phyloP scores from a whole-genome alignment of 805 yeast genomes.

The Wickerhamomyces bisporus region DNA sequence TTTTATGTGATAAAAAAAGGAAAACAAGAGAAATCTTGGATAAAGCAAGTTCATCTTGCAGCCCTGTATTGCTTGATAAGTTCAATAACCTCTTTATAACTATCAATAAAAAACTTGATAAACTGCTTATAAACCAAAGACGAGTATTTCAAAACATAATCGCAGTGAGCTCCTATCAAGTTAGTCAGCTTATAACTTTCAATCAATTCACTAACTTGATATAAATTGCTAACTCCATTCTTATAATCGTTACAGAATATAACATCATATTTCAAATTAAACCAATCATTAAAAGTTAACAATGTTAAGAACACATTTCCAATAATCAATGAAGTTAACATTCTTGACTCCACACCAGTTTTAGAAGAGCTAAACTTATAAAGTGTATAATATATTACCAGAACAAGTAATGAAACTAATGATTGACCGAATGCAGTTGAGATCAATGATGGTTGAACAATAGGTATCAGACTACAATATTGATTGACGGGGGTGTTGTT shows the following conservation, averaged over 20 bases:
- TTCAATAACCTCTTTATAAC: conserved; percentile 4
- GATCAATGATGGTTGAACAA: conserved; percentile 20
- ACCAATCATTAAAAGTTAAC: conserved; percentile 21
- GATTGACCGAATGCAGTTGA: conserved; percentile 23
- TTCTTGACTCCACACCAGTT: conserved; percentile 20
- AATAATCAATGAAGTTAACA: conserved; percentile 16
- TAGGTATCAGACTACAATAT: conserved; percentile 19
- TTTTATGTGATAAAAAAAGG: no score
- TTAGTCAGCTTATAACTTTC: conserved; percentile 16
- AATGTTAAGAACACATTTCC: conserved; percentile 15
- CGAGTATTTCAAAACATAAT: conserved; percentile 4
- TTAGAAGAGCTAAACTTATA: conserved; percentile 3
- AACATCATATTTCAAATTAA: conserved; percentile 18
- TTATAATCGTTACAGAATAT: conserved; percentile 25
- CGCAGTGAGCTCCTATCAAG: conserved; percentile 2
- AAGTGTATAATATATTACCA: conserved; percentile 10
- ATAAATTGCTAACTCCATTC: conserved; percentile 20
- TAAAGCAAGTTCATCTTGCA: no score
- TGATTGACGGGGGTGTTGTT: conserved; percentile 24
- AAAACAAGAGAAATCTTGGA: no score
- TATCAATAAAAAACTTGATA: conserved; percentile 5
- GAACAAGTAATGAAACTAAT: conserved; percentile 8
- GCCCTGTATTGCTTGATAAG: neutral
- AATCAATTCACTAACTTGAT: conserved; percentile 19
- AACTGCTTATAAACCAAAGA: conserved; percentile 17